Evolutionary conservation across 352 stramenopile species (phyloP).

Genomic region (Pilasporangium apinafurcum): DNA sequence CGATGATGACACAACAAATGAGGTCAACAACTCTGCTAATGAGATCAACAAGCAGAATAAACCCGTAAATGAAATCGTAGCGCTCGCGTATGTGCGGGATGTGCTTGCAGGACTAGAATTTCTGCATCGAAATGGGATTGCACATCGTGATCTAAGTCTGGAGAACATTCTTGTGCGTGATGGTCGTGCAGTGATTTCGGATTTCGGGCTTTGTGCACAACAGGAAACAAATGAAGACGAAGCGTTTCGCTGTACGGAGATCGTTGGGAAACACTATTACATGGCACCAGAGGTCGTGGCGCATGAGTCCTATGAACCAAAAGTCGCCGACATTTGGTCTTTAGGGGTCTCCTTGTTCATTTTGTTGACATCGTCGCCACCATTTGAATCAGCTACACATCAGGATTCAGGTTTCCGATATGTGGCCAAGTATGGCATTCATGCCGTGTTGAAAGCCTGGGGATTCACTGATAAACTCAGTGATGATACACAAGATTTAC

Average conservation of each 20-base stretch:
- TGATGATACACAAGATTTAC: conserved; percentile 50
- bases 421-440: conserved; percentile 66
- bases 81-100: conserved; percentile 56
- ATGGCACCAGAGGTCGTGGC: conserved; percentile 94
- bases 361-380: conserved; percentile 88
- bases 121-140: conserved; percentile 63
- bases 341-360: conserved; percentile 93
- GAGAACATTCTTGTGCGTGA: conserved; percentile 94
- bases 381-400: conserved; percentile 84
- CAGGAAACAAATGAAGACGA: conserved; percentile 30
- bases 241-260: conserved; percentile 54
- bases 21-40: background rate
- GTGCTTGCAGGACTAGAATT: conserved; percentile 60
- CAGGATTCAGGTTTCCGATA: conserved; percentile 87
- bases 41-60: conserved; percentile 1
- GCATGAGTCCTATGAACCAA: conserved; percentile 87
- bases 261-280: conserved; percentile 93
- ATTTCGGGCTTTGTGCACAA: conserved; percentile 70
- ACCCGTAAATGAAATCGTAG: conserved; percentile 31
- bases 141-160: conserved; percentile 94
- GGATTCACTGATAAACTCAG: conserved; percentile 31
- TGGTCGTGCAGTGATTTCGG: conserved; percentile 48
- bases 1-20: background rate
- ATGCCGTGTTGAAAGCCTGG: conserved; percentile 70
- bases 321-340: conserved; percentile 91